phyloP scores from a whole-genome alignment of 768 basidiomycete species.

The Hirschioporus abietinus region DNA sequence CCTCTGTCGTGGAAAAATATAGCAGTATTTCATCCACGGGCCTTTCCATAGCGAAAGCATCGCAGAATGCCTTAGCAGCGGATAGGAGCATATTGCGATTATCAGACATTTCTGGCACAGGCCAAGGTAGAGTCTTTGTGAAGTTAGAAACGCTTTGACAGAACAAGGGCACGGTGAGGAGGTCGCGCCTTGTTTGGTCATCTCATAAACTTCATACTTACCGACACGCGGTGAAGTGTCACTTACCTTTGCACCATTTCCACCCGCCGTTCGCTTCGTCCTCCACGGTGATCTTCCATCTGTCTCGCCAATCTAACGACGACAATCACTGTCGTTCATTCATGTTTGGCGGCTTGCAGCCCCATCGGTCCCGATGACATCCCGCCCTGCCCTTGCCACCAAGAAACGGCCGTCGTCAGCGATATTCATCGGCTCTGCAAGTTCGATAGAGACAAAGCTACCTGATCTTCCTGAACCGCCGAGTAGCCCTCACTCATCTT shows the following conservation, averaged over 20 bases:
- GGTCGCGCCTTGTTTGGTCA: background rate
- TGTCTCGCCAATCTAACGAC: background rate
- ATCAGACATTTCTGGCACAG: background rate
- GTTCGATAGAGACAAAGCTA: conserved; percentile 34
- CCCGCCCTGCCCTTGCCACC: conserved; percentile 37
- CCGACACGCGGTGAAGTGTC: background rate
- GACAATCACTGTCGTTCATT: background rate
- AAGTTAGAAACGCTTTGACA: background rate
- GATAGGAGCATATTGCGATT: conserved; percentile 25
- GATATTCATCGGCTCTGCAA: conserved; percentile 45
- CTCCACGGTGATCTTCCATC: background rate
- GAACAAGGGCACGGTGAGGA: background rate
- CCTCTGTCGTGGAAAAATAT: conserved; percentile 43
- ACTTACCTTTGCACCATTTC: conserved; percentile 2
- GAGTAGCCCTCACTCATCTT: conserved; percentile 49
- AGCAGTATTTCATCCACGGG: conserved; percentile 38
- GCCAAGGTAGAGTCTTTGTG: background rate
- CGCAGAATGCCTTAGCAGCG: conserved; percentile 45
- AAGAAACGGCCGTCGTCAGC: conserved; percentile 56
- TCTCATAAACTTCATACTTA: background rate
- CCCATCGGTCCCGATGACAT: conserved; percentile 36
- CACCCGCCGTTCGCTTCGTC: conserved; percentile 2
- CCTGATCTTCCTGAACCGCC: conserved; percentile 71
- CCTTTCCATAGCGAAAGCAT: conserved; percentile 43
- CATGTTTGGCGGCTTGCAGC: background rate